Conservation (phyloP, 768 basidiomycete genomes). For the Mycena vitilis region DNA sequence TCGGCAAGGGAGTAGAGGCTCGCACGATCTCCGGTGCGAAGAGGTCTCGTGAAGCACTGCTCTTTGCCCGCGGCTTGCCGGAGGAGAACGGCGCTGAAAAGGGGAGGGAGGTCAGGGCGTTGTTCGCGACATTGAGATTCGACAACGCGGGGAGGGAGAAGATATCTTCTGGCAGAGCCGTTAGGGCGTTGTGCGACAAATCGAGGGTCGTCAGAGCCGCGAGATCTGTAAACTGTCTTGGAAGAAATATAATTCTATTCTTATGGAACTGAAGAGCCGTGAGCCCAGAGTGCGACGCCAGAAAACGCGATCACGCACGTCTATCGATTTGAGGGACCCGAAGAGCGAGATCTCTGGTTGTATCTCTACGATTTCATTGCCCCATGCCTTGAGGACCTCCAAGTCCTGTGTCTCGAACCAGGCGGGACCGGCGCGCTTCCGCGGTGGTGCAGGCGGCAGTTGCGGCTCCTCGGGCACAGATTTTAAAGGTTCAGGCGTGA, state of each 20-base stretch:
- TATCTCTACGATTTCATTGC: constrained; percentile 82
- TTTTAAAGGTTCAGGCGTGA: constrained; percentile 77
- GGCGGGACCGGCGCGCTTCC: constrained; percentile 61
- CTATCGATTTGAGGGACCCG: constrained; percentile 82
- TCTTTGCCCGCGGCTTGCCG: constrained; percentile 37
- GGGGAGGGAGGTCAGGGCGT: constrained; percentile 68
- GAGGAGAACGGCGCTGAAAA: constrained; percentile 69
- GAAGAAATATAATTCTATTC: constrained; percentile 73
- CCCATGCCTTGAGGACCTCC: constrained; percentile 79
- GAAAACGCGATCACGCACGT: constrained; percentile 62
- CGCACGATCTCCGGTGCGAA: constrained; percentile 73
- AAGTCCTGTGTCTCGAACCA: constrained; percentile 90
- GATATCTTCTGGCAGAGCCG: constrained; percentile 69
- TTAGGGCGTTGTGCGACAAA: constrained; percentile 78
- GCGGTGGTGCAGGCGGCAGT: constrained; percentile 53
- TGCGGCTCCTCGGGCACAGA: constrained; percentile 73
- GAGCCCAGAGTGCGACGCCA: constrained; percentile 3
- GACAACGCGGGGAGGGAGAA: constrained; percentile 78
- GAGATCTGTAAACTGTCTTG: constrained; percentile 76
- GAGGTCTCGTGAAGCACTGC: constrained; percentile 63
- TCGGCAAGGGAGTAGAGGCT: constrained; percentile 73
- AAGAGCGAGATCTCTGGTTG: constrained; percentile 88
- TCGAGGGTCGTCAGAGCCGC: constrained; percentile 75
- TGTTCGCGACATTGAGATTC: constrained; percentile 78
- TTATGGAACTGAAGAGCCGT: constrained; percentile 69